Percentiles rank a stretch among this genome's conserved stretches.
phyloP scores from a whole-genome alignment of 2,329 filamentous ascomycete species.

The Alternaria longipes region DNA sequence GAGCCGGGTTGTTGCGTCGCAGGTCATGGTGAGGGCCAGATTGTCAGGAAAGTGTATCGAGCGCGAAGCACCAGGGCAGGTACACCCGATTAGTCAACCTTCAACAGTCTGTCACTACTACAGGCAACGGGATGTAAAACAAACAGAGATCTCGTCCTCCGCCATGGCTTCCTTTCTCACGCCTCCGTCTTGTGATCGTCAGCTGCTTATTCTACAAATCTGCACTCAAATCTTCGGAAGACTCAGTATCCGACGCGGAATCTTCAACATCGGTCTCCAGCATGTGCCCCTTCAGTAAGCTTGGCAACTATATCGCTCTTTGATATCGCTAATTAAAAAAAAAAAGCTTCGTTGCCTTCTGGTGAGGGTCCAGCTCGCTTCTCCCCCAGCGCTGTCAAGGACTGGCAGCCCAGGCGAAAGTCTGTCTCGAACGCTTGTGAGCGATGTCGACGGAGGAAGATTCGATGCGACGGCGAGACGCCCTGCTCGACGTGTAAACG shows the following conservation, averaged over 20 bases:
- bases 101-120: conserved; percentile 25
- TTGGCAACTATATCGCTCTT: conserved; percentile 6
- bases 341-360: conserved; percentile 40
- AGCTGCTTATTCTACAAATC: conserved; percentile 26
- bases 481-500: conserved; percentile 50
- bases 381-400: conserved; percentile 43
- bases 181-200: conserved; percentile 31
- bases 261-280: conserved; percentile 28
- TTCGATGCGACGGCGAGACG: conserved; percentile 49
- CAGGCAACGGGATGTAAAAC: conserved; percentile 46
- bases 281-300: conserved; percentile 51
- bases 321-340: conserved; percentile 20
- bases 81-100: conserved; percentile 40
- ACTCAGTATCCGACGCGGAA: conserved; percentile 41
- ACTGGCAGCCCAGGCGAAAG: conserved; percentile 49
- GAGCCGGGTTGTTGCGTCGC: conserved; percentile 32
- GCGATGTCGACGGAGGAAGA: conserved; percentile 48
- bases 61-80: conserved; percentile 28
- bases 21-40: conserved; percentile 39
- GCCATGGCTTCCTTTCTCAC: conserved; percentile 34
- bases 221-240: conserved; percentile 32
- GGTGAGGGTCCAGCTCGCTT: conserved; percentile 43
- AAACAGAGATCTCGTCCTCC: conserved; percentile 48
- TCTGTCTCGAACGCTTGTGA: conserved; percentile 52
- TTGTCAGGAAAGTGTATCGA: conserved; percentile 43